Percentiles rank a stretch among this genome's conserved stretches.
phyloP scores from a whole-genome alignment of 345 rosid species.

The Erodium maritimum region DNA sequence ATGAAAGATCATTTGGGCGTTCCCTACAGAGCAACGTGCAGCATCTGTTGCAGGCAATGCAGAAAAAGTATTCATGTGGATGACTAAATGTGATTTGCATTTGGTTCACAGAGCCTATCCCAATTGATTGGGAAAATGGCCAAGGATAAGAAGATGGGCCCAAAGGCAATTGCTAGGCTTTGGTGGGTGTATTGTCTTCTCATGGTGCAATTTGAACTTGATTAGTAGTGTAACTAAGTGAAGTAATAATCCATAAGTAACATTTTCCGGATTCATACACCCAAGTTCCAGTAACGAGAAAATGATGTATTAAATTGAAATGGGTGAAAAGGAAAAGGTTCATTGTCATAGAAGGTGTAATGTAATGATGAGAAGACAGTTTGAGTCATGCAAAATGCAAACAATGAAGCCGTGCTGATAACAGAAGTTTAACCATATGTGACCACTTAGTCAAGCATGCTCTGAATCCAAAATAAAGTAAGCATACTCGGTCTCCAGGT shows the following conservation, averaged over 20 bases:
- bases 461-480: slow-evolving; percentile 8
- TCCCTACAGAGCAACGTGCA: no score
- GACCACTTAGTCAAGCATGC: slow-evolving; percentile 3
- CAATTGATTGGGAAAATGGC: no score
- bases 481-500: slow-evolving; percentile 71
- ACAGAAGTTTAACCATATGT: not conserved
- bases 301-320: not conserved
- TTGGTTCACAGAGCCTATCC: no score
- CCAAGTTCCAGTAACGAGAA: not conserved
- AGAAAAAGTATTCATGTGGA: no score
- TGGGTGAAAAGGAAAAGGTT: not conserved
- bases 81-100: no score
- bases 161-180: not conserved
- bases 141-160: no score
- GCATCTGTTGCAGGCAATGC: no score
- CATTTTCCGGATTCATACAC: no score
- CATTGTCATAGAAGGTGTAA: not conserved
- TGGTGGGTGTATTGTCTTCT: not conserved
- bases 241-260: no score
- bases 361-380: not conserved
- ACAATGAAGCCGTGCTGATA: not conserved
- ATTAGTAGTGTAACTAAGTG: not conserved
- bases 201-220: not conserved
- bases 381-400: not conserved
- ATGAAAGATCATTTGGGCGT: no score